Percentiles rank a stretch among this genome's conserved stretches.
These are phyloP conservation scores for Bonia amplexicaulis DNA, from an alignment of 176 grass and related monocot genomes.

Conservation along the genomic window DNA sequence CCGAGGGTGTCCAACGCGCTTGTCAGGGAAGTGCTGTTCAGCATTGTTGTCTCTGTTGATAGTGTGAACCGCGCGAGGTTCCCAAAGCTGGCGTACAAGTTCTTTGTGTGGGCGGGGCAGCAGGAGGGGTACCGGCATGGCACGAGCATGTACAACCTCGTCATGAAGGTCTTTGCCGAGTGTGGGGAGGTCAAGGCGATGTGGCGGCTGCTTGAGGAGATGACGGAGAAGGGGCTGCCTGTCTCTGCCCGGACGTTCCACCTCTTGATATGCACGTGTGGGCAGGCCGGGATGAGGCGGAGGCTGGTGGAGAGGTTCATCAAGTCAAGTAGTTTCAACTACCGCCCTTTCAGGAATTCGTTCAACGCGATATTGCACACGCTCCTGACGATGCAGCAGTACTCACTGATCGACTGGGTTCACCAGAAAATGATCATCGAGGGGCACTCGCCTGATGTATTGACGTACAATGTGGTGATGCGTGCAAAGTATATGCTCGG, in stretches of 20 bases:
- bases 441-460: constrained; percentile 64
- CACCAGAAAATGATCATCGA: constrained; percentile 72
- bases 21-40: constrained; percentile 65
- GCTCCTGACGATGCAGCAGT: constrained; percentile 71
- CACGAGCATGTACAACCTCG: constrained; percentile 67
- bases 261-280: constrained; percentile 68
- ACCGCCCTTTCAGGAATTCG: constrained; percentile 67
- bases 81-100: constrained; percentile 76
- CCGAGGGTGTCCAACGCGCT: constrained; percentile 47
- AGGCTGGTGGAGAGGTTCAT: constrained; percentile 78
- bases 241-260: constrained; percentile 71
- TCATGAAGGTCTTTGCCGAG: constrained; percentile 74
- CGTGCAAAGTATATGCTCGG: constrained; percentile 92
- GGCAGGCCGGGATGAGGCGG: constrained; percentile 57
- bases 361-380: constrained; percentile 86
- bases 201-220: constrained; percentile 81
- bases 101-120: constrained; percentile 76
- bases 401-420: constrained; percentile 79
- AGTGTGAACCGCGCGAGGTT: constrained; percentile 47
- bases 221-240: constrained; percentile 60
- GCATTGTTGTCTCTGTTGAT: constrained; percentile 48
- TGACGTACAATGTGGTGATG: constrained; percentile 93
- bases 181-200: constrained; percentile 82
- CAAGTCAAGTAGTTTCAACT: constrained; percentile 68
- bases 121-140: constrained; percentile 57